Conservation (phyloP, 768 basidiomycete genomes). For the Hypholoma sublateritium region DNA sequence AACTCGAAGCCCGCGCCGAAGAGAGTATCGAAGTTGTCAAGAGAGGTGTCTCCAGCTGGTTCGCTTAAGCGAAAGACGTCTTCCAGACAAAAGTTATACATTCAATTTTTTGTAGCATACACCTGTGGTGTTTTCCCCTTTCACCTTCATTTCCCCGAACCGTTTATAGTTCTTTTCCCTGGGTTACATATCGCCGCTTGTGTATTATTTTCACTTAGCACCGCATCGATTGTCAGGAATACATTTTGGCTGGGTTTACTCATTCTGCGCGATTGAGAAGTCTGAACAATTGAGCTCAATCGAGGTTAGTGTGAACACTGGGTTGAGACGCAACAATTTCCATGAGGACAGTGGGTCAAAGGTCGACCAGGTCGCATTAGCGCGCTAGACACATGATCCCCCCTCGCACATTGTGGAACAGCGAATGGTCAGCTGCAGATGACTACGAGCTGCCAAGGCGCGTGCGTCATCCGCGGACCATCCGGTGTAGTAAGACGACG, state of each 20-base stretch:
- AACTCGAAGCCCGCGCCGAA: constrained; percentile 24
- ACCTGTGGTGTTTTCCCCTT: background rate
- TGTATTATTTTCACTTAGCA: constrained; percentile 1
- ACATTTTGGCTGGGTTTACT: constrained; percentile 4
- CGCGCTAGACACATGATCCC: too few relatives aligned
- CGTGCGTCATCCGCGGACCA: too few relatives aligned
- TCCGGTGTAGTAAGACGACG: too few relatives aligned
- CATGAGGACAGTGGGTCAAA: too few relatives aligned
- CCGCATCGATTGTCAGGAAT: constrained; percentile 12
- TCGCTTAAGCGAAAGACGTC: constrained; percentile 21
- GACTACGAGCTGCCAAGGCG: too few relatives aligned
- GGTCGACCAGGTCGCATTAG: too few relatives aligned
- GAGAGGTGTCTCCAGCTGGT: constrained; percentile 27
- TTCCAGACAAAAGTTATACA: constrained; percentile 6
- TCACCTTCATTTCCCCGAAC: background rate
- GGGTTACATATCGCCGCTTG: constrained; percentile 14
- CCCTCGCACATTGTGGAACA: too few relatives aligned
- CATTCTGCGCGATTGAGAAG: too few relatives aligned
- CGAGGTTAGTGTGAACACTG: too few relatives aligned
- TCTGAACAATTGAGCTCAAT: too few relatives aligned
- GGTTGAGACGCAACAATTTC: too few relatives aligned
- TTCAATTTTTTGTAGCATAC: constrained; percentile 1
- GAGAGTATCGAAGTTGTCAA: constrained; percentile 22
- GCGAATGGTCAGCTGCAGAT: too few relatives aligned
- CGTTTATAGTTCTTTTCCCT: constrained; percentile 4